Evolutionary conservation across 495 filamentous ascomycete species (phyloP).

Genomic region (Cryomyces minteri): DNA sequence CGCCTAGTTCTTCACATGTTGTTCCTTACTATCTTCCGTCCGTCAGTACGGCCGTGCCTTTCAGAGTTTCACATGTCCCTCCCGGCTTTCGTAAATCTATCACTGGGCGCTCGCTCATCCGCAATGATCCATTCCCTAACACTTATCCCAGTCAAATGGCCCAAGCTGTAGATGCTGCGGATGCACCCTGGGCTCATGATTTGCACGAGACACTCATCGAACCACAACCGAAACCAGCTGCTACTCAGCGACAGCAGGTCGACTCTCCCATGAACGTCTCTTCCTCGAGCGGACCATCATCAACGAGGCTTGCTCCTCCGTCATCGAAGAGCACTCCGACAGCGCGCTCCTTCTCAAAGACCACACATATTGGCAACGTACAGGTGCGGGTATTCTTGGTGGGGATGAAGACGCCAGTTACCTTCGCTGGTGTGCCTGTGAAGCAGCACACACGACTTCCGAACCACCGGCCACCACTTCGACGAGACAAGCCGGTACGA

Average conservation of each 20-base stretch:
- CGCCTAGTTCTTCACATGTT: not conserved
- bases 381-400: constrained; percentile 66
- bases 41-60: not conserved
- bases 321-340: constrained; percentile 14
- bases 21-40: not conserved
- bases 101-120: too few species aligned
- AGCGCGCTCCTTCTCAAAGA: constrained; percentile 43
- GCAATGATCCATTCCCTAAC: constrained; percentile 4
- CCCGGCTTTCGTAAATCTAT: too few species aligned
- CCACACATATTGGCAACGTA: constrained; percentile 52
- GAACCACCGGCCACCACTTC: constrained; percentile 83
- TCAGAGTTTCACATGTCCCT: too few species aligned
- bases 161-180: constrained; percentile 35
- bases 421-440: constrained; percentile 53
- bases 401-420: constrained; percentile 50
- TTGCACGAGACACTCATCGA: constrained; percentile 64
- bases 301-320: not conserved
- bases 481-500: constrained; percentile 90
- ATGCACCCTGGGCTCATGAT: constrained; percentile 80
- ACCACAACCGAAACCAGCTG: constrained; percentile 20
- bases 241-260: too few species aligned
- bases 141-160: constrained; percentile 19
- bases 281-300: not conserved
- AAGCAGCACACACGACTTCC: constrained; percentile 84
- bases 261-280: not conserved